Evolutionary conservation across 371 early-diverging fungal species (phyloP), one percentile per base, ranked within the genome.

Genomic region (Apophysomyces variabilis): DNA sequence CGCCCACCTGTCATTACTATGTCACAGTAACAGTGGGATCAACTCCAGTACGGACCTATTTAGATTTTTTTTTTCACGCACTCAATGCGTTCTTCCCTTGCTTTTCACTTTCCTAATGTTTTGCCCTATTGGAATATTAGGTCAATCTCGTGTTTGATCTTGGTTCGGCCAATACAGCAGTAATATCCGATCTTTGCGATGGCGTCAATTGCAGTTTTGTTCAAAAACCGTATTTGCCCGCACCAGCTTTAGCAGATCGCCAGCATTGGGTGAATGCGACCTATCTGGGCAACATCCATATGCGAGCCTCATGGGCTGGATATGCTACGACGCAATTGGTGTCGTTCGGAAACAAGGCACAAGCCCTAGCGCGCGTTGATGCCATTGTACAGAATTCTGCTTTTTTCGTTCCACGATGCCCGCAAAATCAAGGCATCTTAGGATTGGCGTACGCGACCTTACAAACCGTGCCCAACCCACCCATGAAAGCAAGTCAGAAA

Each of bases 141-240:
- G 60, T 64, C 61, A 64, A 69, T 35, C 44, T 69, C 9, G 58
- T 65, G 18, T 43, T 69, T 7, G 69, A 69, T 46, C 62, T 66
- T 3, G 70, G 70, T 9, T 70, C 70, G 1, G 46, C 70, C 32
- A 70, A 65, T 47, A 66, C 66, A 13, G 70, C 70, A 12, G 70
- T 70, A 36, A 66, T 70, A 9, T 66, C 70, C 43, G 57, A 61
- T 32, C 39, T 41, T 7, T 68, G 69, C 21, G 56, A 38, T 9
- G 36, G 43, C 35, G 61, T 6, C 16, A 65, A 64, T 21, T 64
- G 65, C 46, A 60, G 21, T 1, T 46, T 57, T 47, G 61, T 65
- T 14, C 43, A 60, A 18, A 36, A 57, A 11, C 69, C 65, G 2
- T 45, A 60, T 39, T 36, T 69, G 47, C 44, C 65, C 4, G 68